These are phyloP conservation scores for Tricholoma flavovirens DNA, from an alignment of 768 basidiomycete species.

Conservation along the genomic window DNA sequence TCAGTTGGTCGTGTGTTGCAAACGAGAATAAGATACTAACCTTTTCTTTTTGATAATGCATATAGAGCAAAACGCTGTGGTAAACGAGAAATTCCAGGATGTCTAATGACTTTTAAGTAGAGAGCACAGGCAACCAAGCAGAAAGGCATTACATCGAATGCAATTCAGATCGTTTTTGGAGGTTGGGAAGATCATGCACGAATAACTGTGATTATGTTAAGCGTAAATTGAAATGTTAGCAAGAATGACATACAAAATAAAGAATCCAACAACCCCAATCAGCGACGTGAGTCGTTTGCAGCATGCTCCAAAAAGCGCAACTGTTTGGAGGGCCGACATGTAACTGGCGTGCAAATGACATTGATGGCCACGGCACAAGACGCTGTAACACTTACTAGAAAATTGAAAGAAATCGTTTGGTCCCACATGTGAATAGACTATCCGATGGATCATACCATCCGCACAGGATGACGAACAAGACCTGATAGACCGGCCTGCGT, in stretches of 20 bases:
- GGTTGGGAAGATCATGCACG: conserved; percentile 10
- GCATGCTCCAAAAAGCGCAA: conserved; percentile 47
- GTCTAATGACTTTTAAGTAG: conserved; percentile 22
- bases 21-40: conserved; percentile 25
- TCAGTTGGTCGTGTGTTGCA: conserved; percentile 17
- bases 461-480: conserved; percentile 17
- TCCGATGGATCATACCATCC: conserved; percentile 9
- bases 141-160: conserved; percentile 10
- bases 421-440: conserved; percentile 26
- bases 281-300: conserved; percentile 40
- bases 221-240: neutral
- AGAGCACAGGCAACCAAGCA: neutral
- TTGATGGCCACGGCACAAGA: conserved; percentile 8
- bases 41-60: conserved; percentile 23
- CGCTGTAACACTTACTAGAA: conserved; percentile 39
- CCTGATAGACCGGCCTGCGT: conserved; percentile 20
- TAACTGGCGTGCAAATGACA: conserved; percentile 9
- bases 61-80: conserved; percentile 53
- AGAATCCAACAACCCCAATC: conserved; percentile 34
- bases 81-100: conserved; percentile 49
- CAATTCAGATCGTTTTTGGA: conserved; percentile 10
- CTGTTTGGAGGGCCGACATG: conserved; percentile 33
- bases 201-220: neutral
- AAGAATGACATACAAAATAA: conserved; percentile 26
- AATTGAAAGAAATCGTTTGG: conserved; percentile 36